phyloP scores from a whole-genome alignment of 2,329 filamentous ascomycete species.

The Phaeosphaeria sp. region DNA sequence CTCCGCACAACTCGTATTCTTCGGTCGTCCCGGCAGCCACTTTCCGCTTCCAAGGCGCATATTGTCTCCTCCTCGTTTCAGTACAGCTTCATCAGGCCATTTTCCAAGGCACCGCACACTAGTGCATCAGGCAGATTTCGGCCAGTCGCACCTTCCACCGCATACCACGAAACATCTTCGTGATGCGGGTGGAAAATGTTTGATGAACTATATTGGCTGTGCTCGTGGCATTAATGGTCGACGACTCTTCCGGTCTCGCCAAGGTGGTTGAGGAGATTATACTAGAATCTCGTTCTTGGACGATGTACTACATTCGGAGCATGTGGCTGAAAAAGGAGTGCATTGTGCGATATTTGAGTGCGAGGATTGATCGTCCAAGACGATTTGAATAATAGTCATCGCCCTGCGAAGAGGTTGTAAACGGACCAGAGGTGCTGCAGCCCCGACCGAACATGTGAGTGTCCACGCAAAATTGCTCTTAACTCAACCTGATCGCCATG shows the following conservation, averaged over 20 bases:
- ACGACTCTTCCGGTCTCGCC: neutral
- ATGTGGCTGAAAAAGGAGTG: neutral
- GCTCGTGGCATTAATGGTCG: neutral
- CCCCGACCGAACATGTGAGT: neutral
- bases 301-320: neutral
- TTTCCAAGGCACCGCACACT: slow-evolving; percentile 8
- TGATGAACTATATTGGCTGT: neutral
- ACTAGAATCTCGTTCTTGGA: neutral
- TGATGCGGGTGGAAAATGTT: neutral
- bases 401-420: neutral
- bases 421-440: neutral
- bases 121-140: neutral
- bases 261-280: neutral
- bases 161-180: slow-evolving; percentile 2
- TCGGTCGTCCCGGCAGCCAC: neutral
- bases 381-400: neutral
- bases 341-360: neutral
- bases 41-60: slow-evolving; percentile 20
- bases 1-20: neutral
- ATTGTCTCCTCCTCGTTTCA: slow-evolving; percentile 31
- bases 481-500: neutral
- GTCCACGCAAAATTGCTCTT: neutral
- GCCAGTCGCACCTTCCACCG: slow-evolving; percentile 7
- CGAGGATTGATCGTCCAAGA: neutral
- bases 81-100: slow-evolving; percentile 19